Evolutionary conservation across 345 rosid genomes (phyloP).

Genomic region (Clausena lansium): DNA sequence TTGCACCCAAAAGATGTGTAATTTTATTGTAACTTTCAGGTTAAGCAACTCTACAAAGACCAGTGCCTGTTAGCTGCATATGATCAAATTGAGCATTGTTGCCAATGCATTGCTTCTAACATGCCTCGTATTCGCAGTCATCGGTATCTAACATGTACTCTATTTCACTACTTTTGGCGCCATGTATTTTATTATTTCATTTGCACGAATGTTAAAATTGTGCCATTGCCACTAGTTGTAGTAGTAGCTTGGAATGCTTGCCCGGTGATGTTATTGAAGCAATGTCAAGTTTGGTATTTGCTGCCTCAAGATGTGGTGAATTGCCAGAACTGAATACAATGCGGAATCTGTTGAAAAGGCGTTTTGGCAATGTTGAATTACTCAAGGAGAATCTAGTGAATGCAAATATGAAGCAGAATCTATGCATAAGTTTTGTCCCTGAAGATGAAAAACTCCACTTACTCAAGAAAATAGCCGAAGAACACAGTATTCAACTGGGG

Average conservation of each 20-base stretch:
- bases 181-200: neutral
- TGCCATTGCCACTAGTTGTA: neutral
- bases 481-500: conserved; percentile 5
- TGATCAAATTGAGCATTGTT: conserved; percentile 31
- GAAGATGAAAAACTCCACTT: conserved; percentile 3
- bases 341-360: conserved; percentile 24
- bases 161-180: neutral
- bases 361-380: conserved; percentile 36
- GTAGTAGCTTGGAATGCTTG: conserved; percentile 20
- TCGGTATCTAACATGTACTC: conserved; percentile 1
- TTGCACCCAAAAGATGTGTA: neutral
- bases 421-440: conserved; percentile 8
- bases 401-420: conserved; percentile 15
- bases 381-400: conserved; percentile 17
- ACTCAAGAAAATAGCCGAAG: conserved; percentile 18
- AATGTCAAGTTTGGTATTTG: conserved; percentile 35
- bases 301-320: conserved; percentile 48
- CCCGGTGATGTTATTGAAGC: conserved; percentile 31
- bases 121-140: conserved; percentile 11
- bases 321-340: conserved; percentile 27
- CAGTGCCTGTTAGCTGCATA: conserved; percentile 34
- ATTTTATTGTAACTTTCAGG: conserved; percentile 11
- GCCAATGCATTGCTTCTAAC: conserved; percentile 18
- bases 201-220: neutral
- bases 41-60: conserved; percentile 26